phyloP scores from a whole-genome alignment of 306 rosid genomes.

The Geum urbanum region DNA sequence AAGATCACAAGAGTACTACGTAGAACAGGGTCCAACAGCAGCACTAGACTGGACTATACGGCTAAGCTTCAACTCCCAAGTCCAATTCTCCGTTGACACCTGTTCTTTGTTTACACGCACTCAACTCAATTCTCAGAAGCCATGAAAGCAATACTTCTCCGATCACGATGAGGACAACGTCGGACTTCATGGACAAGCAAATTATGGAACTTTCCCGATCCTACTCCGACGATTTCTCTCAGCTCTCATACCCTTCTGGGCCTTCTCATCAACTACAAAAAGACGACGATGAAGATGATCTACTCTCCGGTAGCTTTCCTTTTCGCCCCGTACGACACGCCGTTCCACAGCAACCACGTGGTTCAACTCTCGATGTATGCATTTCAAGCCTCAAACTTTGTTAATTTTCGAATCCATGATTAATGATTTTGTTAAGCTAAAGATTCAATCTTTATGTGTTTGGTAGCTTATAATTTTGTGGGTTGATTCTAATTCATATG shows the following conservation, averaged over 20 bases:
- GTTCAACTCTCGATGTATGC: conserved; percentile 21
- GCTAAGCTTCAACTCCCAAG: neutral
- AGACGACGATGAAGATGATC: conserved; percentile 21
- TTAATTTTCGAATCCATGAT: too few relatives aligned
- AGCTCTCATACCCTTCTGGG: conserved; percentile 8
- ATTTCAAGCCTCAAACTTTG: neutral
- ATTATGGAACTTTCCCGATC: conserved; percentile 35
- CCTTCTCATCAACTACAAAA: neutral
- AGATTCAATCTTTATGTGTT: neutral
- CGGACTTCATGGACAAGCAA: conserved; percentile 39
- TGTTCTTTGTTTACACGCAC: neutral
- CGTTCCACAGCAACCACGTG: conserved; percentile 12
- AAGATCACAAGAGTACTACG: too few relatives aligned
- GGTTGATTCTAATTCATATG: neutral
- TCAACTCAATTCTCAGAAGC: neutral
- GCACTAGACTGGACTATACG: neutral
- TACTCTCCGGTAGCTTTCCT: conserved; percentile 16
- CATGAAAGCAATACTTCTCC: neutral
- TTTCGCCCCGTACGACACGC: conserved; percentile 26
- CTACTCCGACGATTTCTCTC: conserved; percentile 34
- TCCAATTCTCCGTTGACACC: neutral
- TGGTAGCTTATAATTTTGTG: neutral
- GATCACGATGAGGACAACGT: conserved; percentile 22
- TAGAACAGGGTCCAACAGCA: neutral
- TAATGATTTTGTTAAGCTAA: neutral